Evolutionary conservation across 768 basidiomycete species (phyloP).

Genomic region (Hygrophorus pudorinus): DNA sequence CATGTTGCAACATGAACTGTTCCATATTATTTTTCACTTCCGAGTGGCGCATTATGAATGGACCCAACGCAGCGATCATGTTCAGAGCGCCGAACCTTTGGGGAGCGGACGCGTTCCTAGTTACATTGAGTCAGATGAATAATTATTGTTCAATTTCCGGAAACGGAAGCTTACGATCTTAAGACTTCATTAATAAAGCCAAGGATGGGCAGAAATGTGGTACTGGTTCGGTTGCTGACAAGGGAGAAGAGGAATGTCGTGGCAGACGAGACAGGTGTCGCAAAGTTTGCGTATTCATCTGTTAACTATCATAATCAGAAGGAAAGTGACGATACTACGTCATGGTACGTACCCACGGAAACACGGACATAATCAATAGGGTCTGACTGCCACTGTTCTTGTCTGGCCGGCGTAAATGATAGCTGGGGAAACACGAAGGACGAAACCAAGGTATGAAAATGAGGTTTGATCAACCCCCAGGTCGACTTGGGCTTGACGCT

Average conservation of each 20-base stretch:
- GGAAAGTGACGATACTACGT: background rate
- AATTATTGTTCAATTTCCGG: slow-evolving; percentile 1
- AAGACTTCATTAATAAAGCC: slow-evolving; percentile 70
- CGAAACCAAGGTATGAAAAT: slow-evolving; percentile 67
- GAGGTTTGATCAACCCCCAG: slow-evolving; percentile 81
- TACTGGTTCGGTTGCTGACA: slow-evolving; percentile 69
- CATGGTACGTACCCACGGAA: slow-evolving; percentile 46
- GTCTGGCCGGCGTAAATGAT: slow-evolving; percentile 59
- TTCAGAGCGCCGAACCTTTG: slow-evolving; percentile 82
- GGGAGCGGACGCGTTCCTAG: slow-evolving; percentile 35
- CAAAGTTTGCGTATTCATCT: slow-evolving; percentile 80
- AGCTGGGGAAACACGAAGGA: slow-evolving; percentile 82
- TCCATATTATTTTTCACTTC: slow-evolving; percentile 72
- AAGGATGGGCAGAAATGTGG: slow-evolving; percentile 75
- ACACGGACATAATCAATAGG: slow-evolving; percentile 75
- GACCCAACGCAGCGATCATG: slow-evolving; percentile 67
- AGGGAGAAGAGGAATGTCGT: slow-evolving; percentile 74
- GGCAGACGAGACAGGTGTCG: slow-evolving; percentile 68
- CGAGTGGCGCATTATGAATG: slow-evolving; percentile 78
- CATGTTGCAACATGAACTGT: slow-evolving; percentile 61
- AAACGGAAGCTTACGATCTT: slow-evolving; percentile 36
- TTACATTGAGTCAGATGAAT: slow-evolving; percentile 3
- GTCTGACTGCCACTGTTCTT: slow-evolving; percentile 70
- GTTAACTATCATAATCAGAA: background rate
- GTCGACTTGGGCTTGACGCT: slow-evolving; percentile 93